Percentiles rank a stretch among this genome's conserved stretches.
Conservation (phyloP, 78 protist species). For the Pigoraptor vietnamica region DNA sequence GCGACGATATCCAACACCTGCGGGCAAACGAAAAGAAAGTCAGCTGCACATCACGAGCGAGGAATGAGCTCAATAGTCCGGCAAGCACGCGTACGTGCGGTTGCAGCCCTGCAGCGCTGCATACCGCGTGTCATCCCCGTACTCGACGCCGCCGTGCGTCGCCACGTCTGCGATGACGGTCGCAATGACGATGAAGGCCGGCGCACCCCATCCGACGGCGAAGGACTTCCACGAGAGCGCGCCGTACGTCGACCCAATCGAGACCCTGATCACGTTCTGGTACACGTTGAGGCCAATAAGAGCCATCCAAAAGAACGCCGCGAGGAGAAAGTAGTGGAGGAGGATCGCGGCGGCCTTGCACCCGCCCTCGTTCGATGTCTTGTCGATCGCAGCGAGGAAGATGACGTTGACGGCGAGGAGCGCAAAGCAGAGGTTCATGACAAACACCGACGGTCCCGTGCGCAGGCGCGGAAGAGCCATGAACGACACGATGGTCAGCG, state of each 20-base stretch:
- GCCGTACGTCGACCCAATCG: background rate
- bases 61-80: too few relatives aligned
- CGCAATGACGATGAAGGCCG: background rate
- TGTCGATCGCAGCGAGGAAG: background rate
- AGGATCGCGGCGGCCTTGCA: background rate
- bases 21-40: too few relatives aligned
- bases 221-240: background rate
- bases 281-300: background rate
- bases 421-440: background rate
- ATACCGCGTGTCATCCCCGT: background rate
- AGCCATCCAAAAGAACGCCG: background rate
- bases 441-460: background rate
- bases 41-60: too few relatives aligned
- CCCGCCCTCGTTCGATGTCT: background rate
- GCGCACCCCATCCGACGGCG: background rate
- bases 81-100: too few relatives aligned
- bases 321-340: background rate
- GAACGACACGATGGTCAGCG: background rate
- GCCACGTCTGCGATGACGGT: background rate
- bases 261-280: background rate
- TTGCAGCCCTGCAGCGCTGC: too few relatives aligned
- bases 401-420: background rate
- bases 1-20: background rate
- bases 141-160: background rate
- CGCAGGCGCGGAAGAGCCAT: background rate